Evolutionary conservation across 169 alveolate species (phyloP).

Genomic region (Cryptosporidium ubiquitum): DNA sequence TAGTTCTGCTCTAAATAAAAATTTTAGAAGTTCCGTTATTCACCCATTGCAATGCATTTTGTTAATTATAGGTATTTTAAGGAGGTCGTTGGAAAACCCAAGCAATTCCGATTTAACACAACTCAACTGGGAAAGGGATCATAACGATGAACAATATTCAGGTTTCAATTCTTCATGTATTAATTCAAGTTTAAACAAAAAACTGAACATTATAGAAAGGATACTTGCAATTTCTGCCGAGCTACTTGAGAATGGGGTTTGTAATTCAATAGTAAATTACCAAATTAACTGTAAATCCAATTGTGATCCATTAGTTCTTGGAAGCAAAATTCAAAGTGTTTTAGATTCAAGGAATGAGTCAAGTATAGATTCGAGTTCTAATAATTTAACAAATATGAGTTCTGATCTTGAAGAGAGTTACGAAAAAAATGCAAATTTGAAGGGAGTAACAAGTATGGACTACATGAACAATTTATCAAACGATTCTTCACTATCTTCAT

Average conservation of each 20-base stretch:
- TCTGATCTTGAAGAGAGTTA: background rate
- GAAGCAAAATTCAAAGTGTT: background rate
- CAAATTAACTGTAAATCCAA: background rate
- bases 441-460: background rate
- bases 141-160: constrained; percentile 14
- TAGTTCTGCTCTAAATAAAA: background rate
- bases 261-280: constrained; percentile 35
- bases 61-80: constrained; percentile 25
- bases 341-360: background rate
- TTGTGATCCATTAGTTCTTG: constrained; percentile 5
- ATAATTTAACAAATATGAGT: background rate
- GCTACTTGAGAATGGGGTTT: constrained; percentile 55
- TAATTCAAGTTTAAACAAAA: background rate
- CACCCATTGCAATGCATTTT: constrained; percentile 51
- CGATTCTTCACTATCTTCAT: constrained; percentile 24
- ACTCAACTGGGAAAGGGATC: constrained; percentile 26
- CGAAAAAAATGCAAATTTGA: background rate
- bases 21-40: background rate
- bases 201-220: constrained; percentile 45
- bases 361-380: background rate
- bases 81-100: constrained; percentile 53
- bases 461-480: background rate
- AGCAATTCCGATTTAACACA: constrained; percentile 19
- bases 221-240: constrained; percentile 55
- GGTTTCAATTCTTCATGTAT: constrained; percentile 68